Percentiles rank a stretch among this genome's conserved stretches.
These are phyloP conservation scores for Dentipellis fragilis DNA, from an alignment of 768 basidiomycete species.

Conservation along the genomic window DNA sequence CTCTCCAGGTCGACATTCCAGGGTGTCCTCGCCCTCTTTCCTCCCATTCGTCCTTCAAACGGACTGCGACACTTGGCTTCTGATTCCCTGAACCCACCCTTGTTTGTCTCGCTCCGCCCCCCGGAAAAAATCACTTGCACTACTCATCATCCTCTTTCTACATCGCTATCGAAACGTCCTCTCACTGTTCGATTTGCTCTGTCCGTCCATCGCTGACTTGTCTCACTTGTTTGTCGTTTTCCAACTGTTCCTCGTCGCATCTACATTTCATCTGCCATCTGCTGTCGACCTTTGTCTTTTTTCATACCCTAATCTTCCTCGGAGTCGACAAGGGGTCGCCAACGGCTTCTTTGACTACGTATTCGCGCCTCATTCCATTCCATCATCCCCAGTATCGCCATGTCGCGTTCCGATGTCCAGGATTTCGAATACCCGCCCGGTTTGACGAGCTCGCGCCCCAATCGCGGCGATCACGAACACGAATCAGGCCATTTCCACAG, in stretches of 20 bases:
- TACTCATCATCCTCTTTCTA: constrained; percentile 19
- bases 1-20: constrained; percentile 17
- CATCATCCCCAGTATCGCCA: neutral
- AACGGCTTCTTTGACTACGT: neutral
- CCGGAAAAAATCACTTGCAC: constrained; percentile 7
- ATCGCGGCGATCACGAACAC: neutral
- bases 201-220: constrained; percentile 18
- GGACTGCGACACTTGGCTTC: neutral
- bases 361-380: neutral
- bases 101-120: constrained; percentile 19
- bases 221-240: constrained; percentile 21
- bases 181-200: constrained; percentile 23
- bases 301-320: neutral
- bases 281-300: constrained; percentile 1
- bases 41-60: neutral
- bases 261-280: constrained; percentile 6
- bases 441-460: neutral
- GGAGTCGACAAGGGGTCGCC: neutral
- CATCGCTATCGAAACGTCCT: constrained; percentile 22
- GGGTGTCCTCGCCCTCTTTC: neutral
- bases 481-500: neutral
- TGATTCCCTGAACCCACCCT: constrained; percentile 6
- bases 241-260: constrained; percentile 21
- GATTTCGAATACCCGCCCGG: constrained; percentile 3
- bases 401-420: constrained; percentile 6